Percentiles rank a stretch among this genome's conserved stretches.
Evolutionary conservation across 1,284 basidiomycete species (phyloP).

Genomic region (Clitocybe nebularis): DNA sequence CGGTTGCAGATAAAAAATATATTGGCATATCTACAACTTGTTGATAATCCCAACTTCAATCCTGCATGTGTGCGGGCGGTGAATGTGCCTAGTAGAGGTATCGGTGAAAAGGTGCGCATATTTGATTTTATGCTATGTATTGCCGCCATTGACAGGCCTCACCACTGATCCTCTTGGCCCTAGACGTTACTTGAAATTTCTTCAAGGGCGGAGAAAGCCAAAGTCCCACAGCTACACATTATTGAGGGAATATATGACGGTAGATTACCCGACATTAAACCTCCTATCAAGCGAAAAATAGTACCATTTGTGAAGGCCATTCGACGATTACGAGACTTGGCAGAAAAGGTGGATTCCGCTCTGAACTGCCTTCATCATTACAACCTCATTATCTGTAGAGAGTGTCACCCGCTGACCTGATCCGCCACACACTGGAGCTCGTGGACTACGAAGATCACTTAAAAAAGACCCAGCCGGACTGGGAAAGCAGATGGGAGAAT

Average conservation of each 20-base stretch:
- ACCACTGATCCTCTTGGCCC: too few species aligned
- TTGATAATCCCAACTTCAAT: conserved; percentile 77
- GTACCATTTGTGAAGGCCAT: conserved; percentile 15
- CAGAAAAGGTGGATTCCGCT: conserved; percentile 42
- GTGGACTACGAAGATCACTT: conserved; percentile 71
- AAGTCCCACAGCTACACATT: conserved; percentile 15
- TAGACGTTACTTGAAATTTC: conserved; percentile 19
- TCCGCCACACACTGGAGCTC: conserved; percentile 56
- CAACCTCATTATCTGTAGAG: conserved; percentile 36
- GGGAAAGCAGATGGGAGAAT: conserved; percentile 81
- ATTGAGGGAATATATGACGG: conserved; percentile 19
- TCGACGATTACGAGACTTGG: conserved; percentile 54
- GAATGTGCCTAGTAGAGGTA: conserved; percentile 71
- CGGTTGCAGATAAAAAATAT: conserved; percentile 78
- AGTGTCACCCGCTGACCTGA: conserved; percentile 60
- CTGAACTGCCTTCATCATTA: conserved; percentile 1
- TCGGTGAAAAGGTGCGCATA: conserved; percentile 75
- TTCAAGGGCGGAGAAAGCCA: conserved; percentile 12
- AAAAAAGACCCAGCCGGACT: conserved; percentile 67
- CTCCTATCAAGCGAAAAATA: conserved; percentile 13
- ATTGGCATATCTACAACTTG: conserved; percentile 82
- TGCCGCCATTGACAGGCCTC: too few species aligned
- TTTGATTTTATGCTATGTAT: neutral
- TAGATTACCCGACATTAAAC: conserved; percentile 16
- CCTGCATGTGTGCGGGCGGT: conserved; percentile 79